Percentiles rank a stretch among this genome's conserved stretches.
phyloP scores from a whole-genome alignment of 208 protist species.

The Trypanosoma avium region DNA sequence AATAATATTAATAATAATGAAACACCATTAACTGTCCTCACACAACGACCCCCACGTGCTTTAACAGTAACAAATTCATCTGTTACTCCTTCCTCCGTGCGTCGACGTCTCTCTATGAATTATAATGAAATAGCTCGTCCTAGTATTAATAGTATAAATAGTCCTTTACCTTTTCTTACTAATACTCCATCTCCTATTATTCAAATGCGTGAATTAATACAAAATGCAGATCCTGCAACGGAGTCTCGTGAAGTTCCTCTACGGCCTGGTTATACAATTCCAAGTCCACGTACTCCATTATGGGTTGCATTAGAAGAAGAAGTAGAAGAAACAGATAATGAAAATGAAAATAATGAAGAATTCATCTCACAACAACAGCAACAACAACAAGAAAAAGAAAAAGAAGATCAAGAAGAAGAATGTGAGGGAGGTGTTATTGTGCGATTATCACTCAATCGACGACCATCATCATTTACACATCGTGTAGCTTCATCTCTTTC shows the following conservation, averaged over 20 bases:
- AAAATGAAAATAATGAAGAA: constrained; percentile 4
- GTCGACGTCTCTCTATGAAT: constrained; percentile 25
- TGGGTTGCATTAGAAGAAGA: constrained; percentile 42
- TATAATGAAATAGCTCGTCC: constrained; percentile 1
- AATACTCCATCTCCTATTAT: neutral
- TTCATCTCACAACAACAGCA: constrained; percentile 23
- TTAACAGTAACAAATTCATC: neutral
- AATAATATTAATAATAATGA: neutral
- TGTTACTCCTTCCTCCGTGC: constrained; percentile 4
- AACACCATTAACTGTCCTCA: constrained; percentile 19
- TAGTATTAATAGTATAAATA: neutral
- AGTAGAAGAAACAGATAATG: constrained; percentile 14
- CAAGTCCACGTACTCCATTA: constrained; percentile 63
- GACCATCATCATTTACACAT: constrained; percentile 2
- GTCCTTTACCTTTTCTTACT: neutral
- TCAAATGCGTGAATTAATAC: neutral
- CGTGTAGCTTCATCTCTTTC: neutral
- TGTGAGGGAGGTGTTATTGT: constrained; percentile 15
- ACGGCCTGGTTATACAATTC: constrained; percentile 40
- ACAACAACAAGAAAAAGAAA: constrained; percentile 21
- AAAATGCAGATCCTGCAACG: constrained; percentile 45
- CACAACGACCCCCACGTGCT: neutral
- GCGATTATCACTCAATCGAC: constrained; percentile 18
- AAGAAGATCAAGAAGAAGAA: constrained; percentile 1
- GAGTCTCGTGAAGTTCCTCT: constrained; percentile 45